phyloP scores from a whole-genome alignment of 805 yeast genomes.

The Candida tibetensis region DNA sequence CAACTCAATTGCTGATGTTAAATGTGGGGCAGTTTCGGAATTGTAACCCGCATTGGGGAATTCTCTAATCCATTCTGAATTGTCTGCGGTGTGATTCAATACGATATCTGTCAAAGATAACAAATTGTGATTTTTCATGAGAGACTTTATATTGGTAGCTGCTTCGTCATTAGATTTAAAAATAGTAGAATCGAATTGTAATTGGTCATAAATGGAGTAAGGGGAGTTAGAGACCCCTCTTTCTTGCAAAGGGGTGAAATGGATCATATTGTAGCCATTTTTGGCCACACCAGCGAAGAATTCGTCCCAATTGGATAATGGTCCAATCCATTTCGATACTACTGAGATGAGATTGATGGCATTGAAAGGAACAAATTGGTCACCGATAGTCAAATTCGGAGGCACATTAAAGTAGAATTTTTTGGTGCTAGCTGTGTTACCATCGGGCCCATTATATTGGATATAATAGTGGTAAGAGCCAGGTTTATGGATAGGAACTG shows the following conservation, averaged over 20 bases:
- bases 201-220: constrained; percentile 85
- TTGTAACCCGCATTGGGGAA: constrained; percentile 93
- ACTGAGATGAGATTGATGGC: constrained; percentile 80
- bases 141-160: constrained; percentile 40
- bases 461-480: constrained; percentile 80
- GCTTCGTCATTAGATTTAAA: constrained; percentile 61
- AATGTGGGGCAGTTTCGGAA: constrained; percentile 83
- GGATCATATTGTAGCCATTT: constrained; percentile 93
- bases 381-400: constrained; percentile 63
- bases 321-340: constrained; percentile 90
- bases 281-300: constrained; percentile 57
- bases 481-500: constrained; percentile 61
- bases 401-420: constrained; percentile 75
- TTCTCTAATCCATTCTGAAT: constrained; percentile 78
- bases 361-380: constrained; percentile 63
- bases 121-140: constrained; percentile 57
- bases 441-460: constrained; percentile 44
- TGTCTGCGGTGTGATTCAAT: constrained; percentile 91
- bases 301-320: constrained; percentile 59
- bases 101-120: constrained; percentile 88
- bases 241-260: constrained; percentile 89
- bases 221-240: constrained; percentile 93
- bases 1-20: constrained; percentile 77
- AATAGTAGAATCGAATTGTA: constrained; percentile 63
- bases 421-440: constrained; percentile 43